Base-by-base conservation (phyloP, 805 yeast genomes). In the Nakazawaea ishiwadae region DNA sequence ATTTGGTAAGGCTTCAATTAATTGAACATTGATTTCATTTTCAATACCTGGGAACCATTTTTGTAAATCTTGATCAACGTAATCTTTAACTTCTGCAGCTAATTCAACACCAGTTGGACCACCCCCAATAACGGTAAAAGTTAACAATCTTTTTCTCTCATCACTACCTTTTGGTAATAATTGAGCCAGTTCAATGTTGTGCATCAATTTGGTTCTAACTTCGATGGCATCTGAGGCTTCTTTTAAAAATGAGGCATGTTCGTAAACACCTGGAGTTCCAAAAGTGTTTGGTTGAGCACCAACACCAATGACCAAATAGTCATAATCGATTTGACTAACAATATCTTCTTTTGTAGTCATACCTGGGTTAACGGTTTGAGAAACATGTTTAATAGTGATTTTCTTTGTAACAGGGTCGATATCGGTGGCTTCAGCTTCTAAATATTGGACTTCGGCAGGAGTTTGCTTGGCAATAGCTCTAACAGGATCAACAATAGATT, bases 21-120 rank as follows among this genome's bases (percentile, higher is more conserved):
- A 73, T 37, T 91, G 75, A 39, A 91, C 95, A 54, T 77, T 77
- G 65, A 90, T 78, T 63, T 90, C 97, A 52, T 73, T 69, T 51
- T 88, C 81, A 50, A 90, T 77, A 56, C 75, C 83, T 34, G 97
- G 97, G 68, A 86, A 83, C 89, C 95, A 86, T 66, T 82, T 85
- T 54, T 69, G 66, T 65, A 90, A 73, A 65, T 90, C 98, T 63
- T 90, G 95, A 62, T 85, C 89, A 48, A 89, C 84, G 66, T 86
- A 91, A 65, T 90, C 98, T 68, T 85, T 95, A 55, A 90, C 69
- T 67, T 91, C 97, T 57, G 96, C 98, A 51, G 97, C 96, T 55
- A 89, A 84, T 68, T 89, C 97, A 49, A 90, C 96, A 69, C 98
- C 98, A 35, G 98, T 90, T 62, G 98, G 97, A 51, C 98, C 98